A percentile compares a stretch with the other conserved stretches of the same genome.
These are phyloP conservation scores for Simplicillium aogashimaense DNA, from an alignment of 2,329 filamentous ascomycete genomes.

Conservation along the genomic window DNA sequence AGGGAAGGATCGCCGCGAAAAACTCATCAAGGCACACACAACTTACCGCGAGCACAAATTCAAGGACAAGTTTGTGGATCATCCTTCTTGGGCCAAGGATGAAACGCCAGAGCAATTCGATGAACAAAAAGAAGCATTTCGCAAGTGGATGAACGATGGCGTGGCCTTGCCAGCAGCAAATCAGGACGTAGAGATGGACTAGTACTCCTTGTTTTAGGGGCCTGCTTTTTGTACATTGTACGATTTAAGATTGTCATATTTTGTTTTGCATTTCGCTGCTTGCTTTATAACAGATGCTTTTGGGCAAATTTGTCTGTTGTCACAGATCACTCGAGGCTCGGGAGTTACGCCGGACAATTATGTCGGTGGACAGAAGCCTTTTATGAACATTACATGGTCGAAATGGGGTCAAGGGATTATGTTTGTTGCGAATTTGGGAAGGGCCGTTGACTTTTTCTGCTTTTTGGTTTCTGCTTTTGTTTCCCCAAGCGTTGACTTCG, in stretches of 20 bases:
- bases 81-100: slow-evolving; percentile 72
- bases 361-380: too few relatives aligned
- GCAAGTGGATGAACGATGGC: slow-evolving; percentile 43
- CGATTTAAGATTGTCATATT: neutral
- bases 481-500: neutral
- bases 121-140: slow-evolving; percentile 58
- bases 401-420: too few relatives aligned
- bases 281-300: neutral
- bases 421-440: too few relatives aligned
- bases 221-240: slow-evolving; percentile 1
- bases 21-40: slow-evolving; percentile 40
- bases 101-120: slow-evolving; percentile 69
- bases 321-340: too few relatives aligned
- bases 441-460: too few relatives aligned
- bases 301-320: too few relatives aligned
- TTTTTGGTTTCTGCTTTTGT: neutral
- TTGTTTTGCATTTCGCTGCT: neutral
- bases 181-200: slow-evolving; percentile 22
- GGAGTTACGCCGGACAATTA: too few relatives aligned
- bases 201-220: slow-evolving; percentile 1
- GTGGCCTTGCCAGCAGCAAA: slow-evolving; percentile 23
- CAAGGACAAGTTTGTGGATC: slow-evolving; percentile 72
- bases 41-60: slow-evolving; percentile 62
- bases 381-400: too few relatives aligned
- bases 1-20: slow-evolving; percentile 39